Evolutionary conservation across 768 basidiomycete species (phyloP).

Genomic region (Butyriboletus loyo): DNA sequence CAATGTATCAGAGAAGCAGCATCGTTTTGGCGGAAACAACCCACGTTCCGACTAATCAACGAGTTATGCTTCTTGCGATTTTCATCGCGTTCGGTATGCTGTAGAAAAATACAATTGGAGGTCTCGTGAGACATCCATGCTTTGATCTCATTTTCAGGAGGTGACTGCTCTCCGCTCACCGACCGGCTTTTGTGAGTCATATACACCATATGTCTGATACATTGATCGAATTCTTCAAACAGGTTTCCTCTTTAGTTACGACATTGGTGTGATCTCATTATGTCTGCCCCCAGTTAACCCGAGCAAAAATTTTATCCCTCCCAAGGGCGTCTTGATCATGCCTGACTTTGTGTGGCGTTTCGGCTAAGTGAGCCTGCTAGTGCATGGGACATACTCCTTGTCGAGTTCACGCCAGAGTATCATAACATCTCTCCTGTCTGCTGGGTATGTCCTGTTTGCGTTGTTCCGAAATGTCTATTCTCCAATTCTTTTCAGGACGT

Average conservation of each 20-base stretch:
- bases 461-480: too few species aligned
- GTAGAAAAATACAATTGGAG: neutral
- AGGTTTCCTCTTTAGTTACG: constrained; percentile 15
- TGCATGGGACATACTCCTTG: constrained; percentile 11
- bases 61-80: constrained; percentile 10
- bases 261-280: constrained; percentile 17
- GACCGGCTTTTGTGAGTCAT: neutral
- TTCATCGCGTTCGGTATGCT: constrained; percentile 17
- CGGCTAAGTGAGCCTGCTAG: constrained; percentile 4
- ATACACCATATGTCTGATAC: neutral
- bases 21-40: neutral
- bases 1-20: neutral
- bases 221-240: neutral
- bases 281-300: neutral
- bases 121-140: neutral
- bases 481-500: constrained; percentile 4
- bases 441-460: constrained; percentile 1
- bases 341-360: constrained; percentile 14
- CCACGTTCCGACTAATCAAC: constrained; percentile 10
- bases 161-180: neutral
- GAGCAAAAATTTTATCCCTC: neutral
- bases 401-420: constrained; percentile 19
- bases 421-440: constrained; percentile 16
- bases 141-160: constrained; percentile 3
- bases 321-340: constrained; percentile 15